Conservation (phyloP, 2,329 filamentous ascomycete genomes). For the Hypocrella siamensis region DNA sequence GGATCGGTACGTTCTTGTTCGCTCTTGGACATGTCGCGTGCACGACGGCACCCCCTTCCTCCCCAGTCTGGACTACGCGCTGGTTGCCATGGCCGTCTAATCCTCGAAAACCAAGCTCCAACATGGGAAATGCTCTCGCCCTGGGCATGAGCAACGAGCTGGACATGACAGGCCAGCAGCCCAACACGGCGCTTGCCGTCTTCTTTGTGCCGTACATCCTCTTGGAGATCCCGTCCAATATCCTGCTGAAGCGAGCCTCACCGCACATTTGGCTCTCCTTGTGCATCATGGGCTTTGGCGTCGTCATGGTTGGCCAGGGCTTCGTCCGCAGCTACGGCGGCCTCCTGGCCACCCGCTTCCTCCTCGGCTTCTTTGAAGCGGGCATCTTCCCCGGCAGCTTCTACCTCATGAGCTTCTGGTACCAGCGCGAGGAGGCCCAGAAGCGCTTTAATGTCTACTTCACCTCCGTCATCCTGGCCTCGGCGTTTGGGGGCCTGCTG, state of each 20-base stretch:
- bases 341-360: conserved; percentile 8
- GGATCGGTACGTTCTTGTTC: conserved; percentile 1
- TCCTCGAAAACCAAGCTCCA: too few species aligned
- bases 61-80: not conserved
- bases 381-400: conserved; percentile 41
- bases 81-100: too few species aligned
- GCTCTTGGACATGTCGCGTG: not conserved
- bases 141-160: conserved; percentile 5
- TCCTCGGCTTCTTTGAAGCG: conserved; percentile 9
- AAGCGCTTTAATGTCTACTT: conserved; percentile 47
- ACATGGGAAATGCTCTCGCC: conserved; percentile 2
- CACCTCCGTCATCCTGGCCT: conserved; percentile 50
- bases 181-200: conserved; percentile 7
- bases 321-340: conserved; percentile 7
- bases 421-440: conserved; percentile 17
- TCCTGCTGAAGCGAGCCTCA: conserved; percentile 4
- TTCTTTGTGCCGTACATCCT: conserved; percentile 10
- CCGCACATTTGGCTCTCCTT: conserved; percentile 2
- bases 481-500: conserved; percentile 50
- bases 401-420: conserved; percentile 51
- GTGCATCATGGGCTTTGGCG: conserved; percentile 2
- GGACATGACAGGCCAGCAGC: conserved; percentile 3
- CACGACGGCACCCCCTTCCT: not conserved
- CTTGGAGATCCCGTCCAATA: conserved; percentile 10
- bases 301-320: conserved; percentile 3